These are phyloP conservation scores for Agrocybe chaxingu DNA, from an alignment of 768 basidiomycete species.

Conservation along the genomic window DNA sequence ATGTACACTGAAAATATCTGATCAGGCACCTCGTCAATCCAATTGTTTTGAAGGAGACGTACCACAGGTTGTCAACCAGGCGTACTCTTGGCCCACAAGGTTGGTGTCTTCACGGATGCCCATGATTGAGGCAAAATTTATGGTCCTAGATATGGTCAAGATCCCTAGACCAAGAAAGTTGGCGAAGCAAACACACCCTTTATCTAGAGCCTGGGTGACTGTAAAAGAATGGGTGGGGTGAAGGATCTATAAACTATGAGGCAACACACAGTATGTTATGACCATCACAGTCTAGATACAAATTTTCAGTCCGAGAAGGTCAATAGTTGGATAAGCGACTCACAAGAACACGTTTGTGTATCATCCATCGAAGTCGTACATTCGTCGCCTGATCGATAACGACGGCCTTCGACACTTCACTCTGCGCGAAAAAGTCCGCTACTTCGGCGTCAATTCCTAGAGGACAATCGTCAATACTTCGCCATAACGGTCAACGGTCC, in stretches of 20 bases:
- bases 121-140: slow-evolving; percentile 47
- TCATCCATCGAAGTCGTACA: slow-evolving; percentile 38
- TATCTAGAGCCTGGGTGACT: slow-evolving; percentile 45
- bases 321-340: slow-evolving; percentile 6
- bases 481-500: slow-evolving; percentile 11
- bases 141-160: slow-evolving; percentile 24
- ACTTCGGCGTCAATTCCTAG: slow-evolving; percentile 42
- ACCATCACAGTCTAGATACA: slow-evolving; percentile 37
- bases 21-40: not conserved
- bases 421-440: slow-evolving; percentile 38
- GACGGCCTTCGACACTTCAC: slow-evolving; percentile 17
- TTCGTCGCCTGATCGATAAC: slow-evolving; percentile 42
- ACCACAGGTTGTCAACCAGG: slow-evolving; percentile 47
- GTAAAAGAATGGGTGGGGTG: not conserved
- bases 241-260: not conserved
- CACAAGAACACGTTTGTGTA: slow-evolving; percentile 43
- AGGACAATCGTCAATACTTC: not conserved
- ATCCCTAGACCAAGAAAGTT: not conserved
- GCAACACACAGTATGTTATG: slow-evolving; percentile 36
- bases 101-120: slow-evolving; percentile 40
- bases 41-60: slow-evolving; percentile 8
- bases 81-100: slow-evolving; percentile 48
- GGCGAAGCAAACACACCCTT: slow-evolving; percentile 27
- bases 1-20: slow-evolving; percentile 29
- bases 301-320: not conserved